phyloP scores from a whole-genome alignment of 345 rosid species.

The Salix suchowensis region DNA sequence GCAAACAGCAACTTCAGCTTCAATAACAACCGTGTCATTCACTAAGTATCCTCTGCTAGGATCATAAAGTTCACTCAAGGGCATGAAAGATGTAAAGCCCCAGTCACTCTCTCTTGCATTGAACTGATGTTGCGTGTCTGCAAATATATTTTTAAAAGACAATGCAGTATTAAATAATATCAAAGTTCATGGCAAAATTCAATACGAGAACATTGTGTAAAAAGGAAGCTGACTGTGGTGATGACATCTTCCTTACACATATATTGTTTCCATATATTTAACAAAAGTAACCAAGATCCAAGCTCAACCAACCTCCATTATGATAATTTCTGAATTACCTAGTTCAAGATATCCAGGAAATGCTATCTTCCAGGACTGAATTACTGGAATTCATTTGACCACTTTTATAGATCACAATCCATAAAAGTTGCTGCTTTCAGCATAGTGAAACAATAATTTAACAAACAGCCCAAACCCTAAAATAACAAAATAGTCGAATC shows the following conservation, averaged over 20 bases:
- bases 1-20: conserved; percentile 89
- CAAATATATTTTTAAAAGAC: conserved; percentile 10
- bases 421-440: not conserved
- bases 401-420: not conserved
- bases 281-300: not conserved
- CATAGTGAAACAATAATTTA: not conserved
- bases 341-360: not conserved
- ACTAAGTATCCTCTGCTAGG: conserved; percentile 75
- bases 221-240: not conserved
- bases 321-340: not conserved
- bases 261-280: not conserved
- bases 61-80: conserved; percentile 87
- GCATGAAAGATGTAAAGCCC: conserved; percentile 94
- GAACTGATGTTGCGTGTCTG: conserved; percentile 94
- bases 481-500: not conserved
- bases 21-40: conserved; percentile 70
- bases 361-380: not conserved
- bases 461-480: not conserved
- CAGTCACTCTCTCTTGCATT: conserved; percentile 91
- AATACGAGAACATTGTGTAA: not conserved
- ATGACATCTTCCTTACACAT: not conserved
- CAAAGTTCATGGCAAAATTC: not conserved
- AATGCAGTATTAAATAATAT: not conserved
- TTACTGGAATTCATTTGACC: not conserved
- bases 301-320: not conserved